Evolutionary conservation across 1,139 yeast genomes (phyloP), one percentile per base, ranked within the genome.

Genomic region (Scheffersomyces lignicola): DNA sequence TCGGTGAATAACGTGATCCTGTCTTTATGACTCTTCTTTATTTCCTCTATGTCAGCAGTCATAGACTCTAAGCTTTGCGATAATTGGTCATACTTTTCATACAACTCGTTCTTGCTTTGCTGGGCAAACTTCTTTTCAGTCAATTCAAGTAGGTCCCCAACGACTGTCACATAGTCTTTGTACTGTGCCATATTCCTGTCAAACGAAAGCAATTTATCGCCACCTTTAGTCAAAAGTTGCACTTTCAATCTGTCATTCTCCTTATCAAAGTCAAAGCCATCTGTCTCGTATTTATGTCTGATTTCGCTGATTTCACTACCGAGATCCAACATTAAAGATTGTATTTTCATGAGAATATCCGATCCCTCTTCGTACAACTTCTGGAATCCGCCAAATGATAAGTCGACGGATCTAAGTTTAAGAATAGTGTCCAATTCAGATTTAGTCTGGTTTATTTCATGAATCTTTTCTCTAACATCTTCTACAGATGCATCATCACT

Each of bases 401-500:
- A 59, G 45, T 69, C 73, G 3, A 65, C 50, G 4, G 45, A 39
- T 15, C 53, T 35, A 52, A 69, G 58, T 30, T 58, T 54, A 4
- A 56, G 37, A 16, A 43, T 36, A 13, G 45, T 40, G 13, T 55
- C 51, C 22, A 68, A 45, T 21, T 50, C 53, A 1, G 38, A 26
- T 42, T 51, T 56, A 33, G 51, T 51, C 3, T 38, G 38, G 3
- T 43, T 39, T 12, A 67, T 38, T 29, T 50, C 49, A 2, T 45
- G 40, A 13, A 56, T 43, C 42, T 60, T 65, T 1, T 40, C 45
- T 31, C 58, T 48, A 29, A 78, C 55, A 7, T 63, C 74, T n/a
- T 63, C 64, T 27, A 70, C 40, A 1, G 69, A 44, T 1, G 87
- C 75, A 20, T 65, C 67, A 37, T 79, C 85, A 36, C 87, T 75